Conservation (phyloP, 2,329 filamentous ascomycete species). For the Botryotinia globosa region DNA sequence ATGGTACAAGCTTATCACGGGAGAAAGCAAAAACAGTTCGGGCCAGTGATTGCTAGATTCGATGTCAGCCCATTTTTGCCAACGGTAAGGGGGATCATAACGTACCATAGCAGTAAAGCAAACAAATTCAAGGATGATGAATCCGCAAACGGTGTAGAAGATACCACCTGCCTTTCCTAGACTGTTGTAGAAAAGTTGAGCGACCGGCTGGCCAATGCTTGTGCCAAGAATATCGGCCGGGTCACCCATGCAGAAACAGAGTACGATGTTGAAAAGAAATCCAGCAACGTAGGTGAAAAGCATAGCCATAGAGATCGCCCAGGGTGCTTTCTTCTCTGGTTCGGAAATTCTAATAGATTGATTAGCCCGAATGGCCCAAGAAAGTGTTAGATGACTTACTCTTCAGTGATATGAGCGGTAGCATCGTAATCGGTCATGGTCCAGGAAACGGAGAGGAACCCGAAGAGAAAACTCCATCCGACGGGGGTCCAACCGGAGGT, state of each 20-base stretch:
- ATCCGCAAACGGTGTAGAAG: constrained; percentile 53
- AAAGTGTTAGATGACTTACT: constrained; percentile 35
- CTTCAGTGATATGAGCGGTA: constrained; percentile 50
- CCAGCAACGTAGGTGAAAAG: constrained; percentile 54
- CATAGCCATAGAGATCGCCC: constrained; percentile 55
- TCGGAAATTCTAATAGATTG: constrained; percentile 41
- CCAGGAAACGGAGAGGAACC: constrained; percentile 58
- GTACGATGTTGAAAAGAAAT: constrained; percentile 57
- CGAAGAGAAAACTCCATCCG: constrained; percentile 57
- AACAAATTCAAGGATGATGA: constrained; percentile 57
- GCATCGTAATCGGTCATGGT: constrained; percentile 58
- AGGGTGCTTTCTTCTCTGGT: constrained; percentile 51
- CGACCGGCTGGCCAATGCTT: constrained; percentile 51
- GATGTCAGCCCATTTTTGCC: constrained; percentile 39
- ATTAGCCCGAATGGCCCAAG: constrained; percentile 18
- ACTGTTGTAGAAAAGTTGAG: constrained; percentile 57
- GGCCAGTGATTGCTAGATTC: constrained; percentile 44
- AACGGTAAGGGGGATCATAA: constrained; percentile 42
- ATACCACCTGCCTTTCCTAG: constrained; percentile 50
- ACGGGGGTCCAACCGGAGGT: constrained; percentile 52
- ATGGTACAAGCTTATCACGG: constrained; percentile 54
- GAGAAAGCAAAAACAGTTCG: constrained; percentile 57
- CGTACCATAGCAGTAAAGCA: constrained; percentile 52
- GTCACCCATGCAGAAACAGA: constrained; percentile 51
- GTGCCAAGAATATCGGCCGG: constrained; percentile 46